Conservation (phyloP, 192 early-diverging fungal species). For the Coemansia sp. region DNA sequence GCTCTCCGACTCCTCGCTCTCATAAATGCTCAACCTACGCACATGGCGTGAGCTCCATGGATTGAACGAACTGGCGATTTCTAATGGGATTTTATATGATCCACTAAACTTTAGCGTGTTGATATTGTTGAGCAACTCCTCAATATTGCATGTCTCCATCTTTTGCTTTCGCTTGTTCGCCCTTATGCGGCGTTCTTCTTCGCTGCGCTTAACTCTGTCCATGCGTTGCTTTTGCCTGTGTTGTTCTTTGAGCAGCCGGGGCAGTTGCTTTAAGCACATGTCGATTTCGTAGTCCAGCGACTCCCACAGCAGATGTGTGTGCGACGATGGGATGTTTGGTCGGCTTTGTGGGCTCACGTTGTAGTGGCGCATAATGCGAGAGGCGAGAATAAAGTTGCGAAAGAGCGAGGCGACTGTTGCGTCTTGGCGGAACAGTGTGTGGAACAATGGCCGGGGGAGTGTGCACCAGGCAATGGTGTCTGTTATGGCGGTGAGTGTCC, state of each 20-base stretch:
- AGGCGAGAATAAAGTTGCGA: slow-evolving; percentile 92
- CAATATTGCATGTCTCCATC: not conserved
- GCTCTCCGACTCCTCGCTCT: slow-evolving; percentile 2
- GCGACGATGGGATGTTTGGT: slow-evolving; percentile 82
- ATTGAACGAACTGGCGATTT: slow-evolving; percentile 34
- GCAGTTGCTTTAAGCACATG: slow-evolving; percentile 87
- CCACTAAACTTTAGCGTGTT: slow-evolving; percentile 8
- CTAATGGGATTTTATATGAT: slow-evolving; percentile 24
- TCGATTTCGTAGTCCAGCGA: slow-evolving; percentile 95
- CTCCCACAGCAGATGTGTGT: slow-evolving; percentile 95
- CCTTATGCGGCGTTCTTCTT: slow-evolving; percentile 5
- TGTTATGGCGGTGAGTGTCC: slow-evolving; percentile 98
- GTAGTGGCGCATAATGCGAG: slow-evolving; percentile 93
- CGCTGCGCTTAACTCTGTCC: slow-evolving; percentile 12
- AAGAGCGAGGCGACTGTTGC: slow-evolving; percentile 91
- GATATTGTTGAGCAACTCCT: not conserved
- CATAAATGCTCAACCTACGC: not conserved
- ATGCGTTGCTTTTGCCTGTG: slow-evolving; percentile 23
- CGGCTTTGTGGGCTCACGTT: slow-evolving; percentile 84
- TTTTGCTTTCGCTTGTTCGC: not conserved
- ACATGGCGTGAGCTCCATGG: slow-evolving; percentile 12
- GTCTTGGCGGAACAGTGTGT: slow-evolving; percentile 89
- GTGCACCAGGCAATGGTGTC: slow-evolving; percentile 98
- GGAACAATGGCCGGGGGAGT: slow-evolving; percentile 83
- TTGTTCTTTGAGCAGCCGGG: slow-evolving; percentile 62